Percentiles rank a stretch among this genome's conserved stretches.
Conservation (phyloP, 2,329 filamentous ascomycete species). For the Stachybotrys chlorohalonatus region DNA sequence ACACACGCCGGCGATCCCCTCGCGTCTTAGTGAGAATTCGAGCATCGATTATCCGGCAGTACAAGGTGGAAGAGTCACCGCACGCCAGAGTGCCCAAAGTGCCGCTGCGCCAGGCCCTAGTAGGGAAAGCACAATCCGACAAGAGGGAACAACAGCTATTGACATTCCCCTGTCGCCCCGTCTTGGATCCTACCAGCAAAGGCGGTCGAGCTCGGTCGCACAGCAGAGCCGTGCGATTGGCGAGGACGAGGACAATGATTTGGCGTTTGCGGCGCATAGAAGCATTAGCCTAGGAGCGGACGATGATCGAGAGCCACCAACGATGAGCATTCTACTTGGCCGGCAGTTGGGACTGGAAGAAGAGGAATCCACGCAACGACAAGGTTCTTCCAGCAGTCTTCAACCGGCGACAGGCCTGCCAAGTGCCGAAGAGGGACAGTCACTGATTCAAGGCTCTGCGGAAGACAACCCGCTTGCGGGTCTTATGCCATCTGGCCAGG, state of each 20-base stretch:
- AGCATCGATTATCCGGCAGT: slow-evolving; percentile 37
- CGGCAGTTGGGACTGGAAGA: slow-evolving; percentile 27
- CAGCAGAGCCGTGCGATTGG: slow-evolving; percentile 47
- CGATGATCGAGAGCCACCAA: slow-evolving; percentile 55
- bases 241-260: slow-evolving; percentile 53
- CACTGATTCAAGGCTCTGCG: slow-evolving; percentile 30
- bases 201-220: slow-evolving; percentile 62
- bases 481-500: slow-evolving; percentile 27
- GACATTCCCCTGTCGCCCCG: slow-evolving; percentile 67
- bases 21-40: slow-evolving; percentile 84
- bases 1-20: slow-evolving; percentile 88
- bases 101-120: slow-evolving; percentile 19
- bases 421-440: slow-evolving; percentile 26
- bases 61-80: slow-evolving; percentile 16
- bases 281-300: slow-evolving; percentile 61
- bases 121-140: slow-evolving; percentile 30
- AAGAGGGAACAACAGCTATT: slow-evolving; percentile 55
- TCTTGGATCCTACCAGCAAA: slow-evolving; percentile 40
- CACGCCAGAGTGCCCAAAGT: slow-evolving; percentile 16
- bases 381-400: slow-evolving; percentile 12
- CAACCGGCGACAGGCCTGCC: slow-evolving; percentile 34
- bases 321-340: slow-evolving; percentile 53
- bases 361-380: slow-evolving; percentile 8
- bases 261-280: slow-evolving; percentile 51
- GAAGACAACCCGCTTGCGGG: slow-evolving; percentile 38